Evolutionary conservation across 257 asterid genomes (phyloP), one percentile per base, ranked within the genome.

Genomic region (Avicennia marina): DNA sequence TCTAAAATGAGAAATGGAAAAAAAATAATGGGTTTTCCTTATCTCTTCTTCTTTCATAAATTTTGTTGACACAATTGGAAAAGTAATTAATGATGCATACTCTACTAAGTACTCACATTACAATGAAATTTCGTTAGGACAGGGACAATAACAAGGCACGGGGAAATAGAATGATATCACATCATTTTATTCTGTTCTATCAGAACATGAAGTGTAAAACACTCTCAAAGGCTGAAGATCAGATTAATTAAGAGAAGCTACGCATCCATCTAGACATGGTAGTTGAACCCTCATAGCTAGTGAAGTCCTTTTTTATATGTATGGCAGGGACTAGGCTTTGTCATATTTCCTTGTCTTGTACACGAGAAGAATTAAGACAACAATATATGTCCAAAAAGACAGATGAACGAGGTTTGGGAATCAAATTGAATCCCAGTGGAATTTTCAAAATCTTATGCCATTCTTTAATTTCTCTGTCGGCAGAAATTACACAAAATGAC

Each of bases 351-450:
- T 62, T 71, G 77, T n/a, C 69, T 62, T 65, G 40, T 74, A 54
- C 81, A 62, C 41, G 38, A n/a, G 40, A 60, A 25, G 76, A 72
- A 78, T 69, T 54, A 70, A 57, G 74, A 62, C 78, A 77, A 50
- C 74, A 64, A 72, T 51, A 50, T 72, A 60, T 51, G 73, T 72
- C 77, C 79, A 69, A 69, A 39, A 42, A 59, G 54, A 68, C 46
- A 50, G 13, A 36, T 4, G 9, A 12, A 29, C 7, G 4, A 8
- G n/a, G n/a, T n/a, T n/a, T n/a, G 10, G 41, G 13, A 11, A 12
- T 7, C 12, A 12, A 36, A 36, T 36, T 0, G 10, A 36, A 36
- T 4, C 3, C 3, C 3, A 29, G 3, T 7, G 7, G 7, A 15
- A 51, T 33, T 13, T 57, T 58, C 57, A 52, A 57, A 63, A 41